A percentile compares a stretch with the other conserved stretches of the same genome.
phyloP scores from a whole-genome alignment of 306 rosid genomes.

The Medicago truncatula region MtrunA17r5.0-ANR NC_053044.1:33850501-33851000 shows the following conservation, averaged over 20 bases:
- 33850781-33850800: conserved; percentile 53
- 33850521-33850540: no score
- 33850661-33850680: no score
- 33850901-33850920: conserved; percentile 55
- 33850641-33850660: no score
- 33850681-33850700: background rate
- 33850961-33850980: conserved; percentile 52
- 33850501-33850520: no score
- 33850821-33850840: conserved; percentile 43
- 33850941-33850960: conserved; percentile 53
- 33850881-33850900: conserved; percentile 64
- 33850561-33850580: no score
- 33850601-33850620: no score
- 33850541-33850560: no score
- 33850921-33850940: conserved; percentile 54
- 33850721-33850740: conserved; percentile 1
- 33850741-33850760: conserved; percentile 13
- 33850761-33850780: conserved; percentile 23
- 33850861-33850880: conserved; percentile 55
- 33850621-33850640: no score
- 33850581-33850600: no score
- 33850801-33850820: conserved; percentile 75
- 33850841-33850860: conserved; percentile 34
- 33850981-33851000: conserved; percentile 63
- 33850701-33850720: background rate